Conservation (phyloP, 1,284 basidiomycete species). For the Cryptococcus sp. region DNA sequence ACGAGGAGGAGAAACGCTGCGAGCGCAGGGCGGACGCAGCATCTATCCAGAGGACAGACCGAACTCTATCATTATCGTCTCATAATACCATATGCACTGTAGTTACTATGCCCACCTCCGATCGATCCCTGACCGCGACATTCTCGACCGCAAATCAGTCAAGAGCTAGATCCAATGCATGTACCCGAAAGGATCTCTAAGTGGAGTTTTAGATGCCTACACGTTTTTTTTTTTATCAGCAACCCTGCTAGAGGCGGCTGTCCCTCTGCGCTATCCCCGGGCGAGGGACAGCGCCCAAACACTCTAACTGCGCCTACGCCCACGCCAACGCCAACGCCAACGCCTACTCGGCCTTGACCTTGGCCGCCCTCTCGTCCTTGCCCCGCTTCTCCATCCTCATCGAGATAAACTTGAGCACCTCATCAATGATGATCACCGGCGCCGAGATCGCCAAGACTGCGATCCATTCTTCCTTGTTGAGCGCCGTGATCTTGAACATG, state of each 20-base stretch:
- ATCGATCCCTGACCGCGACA: no score
- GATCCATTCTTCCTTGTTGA: slow-evolving; percentile 91
- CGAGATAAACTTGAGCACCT: slow-evolving; percentile 80
- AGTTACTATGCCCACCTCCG: no score
- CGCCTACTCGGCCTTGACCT: slow-evolving; percentile 12
- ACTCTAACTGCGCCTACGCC: neutral
- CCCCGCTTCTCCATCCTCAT: slow-evolving; percentile 51
- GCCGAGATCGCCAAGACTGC: slow-evolving; percentile 86
- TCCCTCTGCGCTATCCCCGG: neutral
- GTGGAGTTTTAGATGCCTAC: neutral
- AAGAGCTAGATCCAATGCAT: slow-evolving; percentile 1
- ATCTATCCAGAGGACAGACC: no score
- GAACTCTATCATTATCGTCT: no score
- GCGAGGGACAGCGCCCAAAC: neutral
- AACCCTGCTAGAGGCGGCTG: neutral
- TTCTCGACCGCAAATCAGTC: no score
- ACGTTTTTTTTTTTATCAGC: neutral
- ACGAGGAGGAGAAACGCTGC: no score
- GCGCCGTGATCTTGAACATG: slow-evolving; percentile 86
- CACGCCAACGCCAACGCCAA: neutral
- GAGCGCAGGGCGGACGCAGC: no score
- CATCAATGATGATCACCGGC: slow-evolving; percentile 87
- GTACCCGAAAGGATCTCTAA: neutral
- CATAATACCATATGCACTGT: no score
- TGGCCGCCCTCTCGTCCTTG: slow-evolving; percentile 1